Evolutionary conservation across 495 filamentous ascomycete species (phyloP), one percentile per base, ranked within the genome.

Genomic region (Terfezia boudieri): DNA sequence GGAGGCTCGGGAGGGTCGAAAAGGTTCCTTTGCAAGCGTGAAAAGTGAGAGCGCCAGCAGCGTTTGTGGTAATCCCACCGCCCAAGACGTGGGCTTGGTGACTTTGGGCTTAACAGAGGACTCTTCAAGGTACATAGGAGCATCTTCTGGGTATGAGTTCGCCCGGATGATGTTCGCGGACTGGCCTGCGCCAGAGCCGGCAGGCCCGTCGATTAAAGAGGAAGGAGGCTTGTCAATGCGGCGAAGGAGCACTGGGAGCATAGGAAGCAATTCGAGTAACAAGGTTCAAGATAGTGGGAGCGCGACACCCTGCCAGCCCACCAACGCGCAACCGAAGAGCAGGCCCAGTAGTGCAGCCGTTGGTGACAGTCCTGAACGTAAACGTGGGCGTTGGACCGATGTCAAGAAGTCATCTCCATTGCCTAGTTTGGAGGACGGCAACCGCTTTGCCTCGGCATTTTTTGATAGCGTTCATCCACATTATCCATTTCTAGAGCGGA

Each of bases 401-500:
- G 51, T 50, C 49, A 14, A 46, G 8, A 54, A 61, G 32, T 62
- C 62, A 9, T 53, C 50, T 22, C 20, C 23, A 20, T 59, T 62
- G 20, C 62, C 62, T 9, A 56, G 53, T 12, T 4, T 56, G 38
- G 62, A 58, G 14, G 62, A 65, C 12, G 61, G 62, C 52, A 46
- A 54, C 14, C 16, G 26, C 26, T 50, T 65, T 23, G 55, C 55
- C 3, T 56, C 49, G 23, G 49, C 38, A 8, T 65, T 65, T 41
- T 65, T 65, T 14, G 59, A 56, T 4, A 65, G 53, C 4, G 59
- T 65, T 14, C 52, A 58, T 48, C 52, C 60, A 20, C 62, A 65
- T 50, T 65, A 65, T 50, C 63, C 63, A 16, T 65, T 65, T 41
- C 49, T 65, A 14, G 50, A 65, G 22, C 59, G 57, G 36, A 57